These are phyloP conservation scores for Trypanosoma rangeli DNA, from an alignment of 208 protist genomes.

Conservation along the genomic window DNA sequence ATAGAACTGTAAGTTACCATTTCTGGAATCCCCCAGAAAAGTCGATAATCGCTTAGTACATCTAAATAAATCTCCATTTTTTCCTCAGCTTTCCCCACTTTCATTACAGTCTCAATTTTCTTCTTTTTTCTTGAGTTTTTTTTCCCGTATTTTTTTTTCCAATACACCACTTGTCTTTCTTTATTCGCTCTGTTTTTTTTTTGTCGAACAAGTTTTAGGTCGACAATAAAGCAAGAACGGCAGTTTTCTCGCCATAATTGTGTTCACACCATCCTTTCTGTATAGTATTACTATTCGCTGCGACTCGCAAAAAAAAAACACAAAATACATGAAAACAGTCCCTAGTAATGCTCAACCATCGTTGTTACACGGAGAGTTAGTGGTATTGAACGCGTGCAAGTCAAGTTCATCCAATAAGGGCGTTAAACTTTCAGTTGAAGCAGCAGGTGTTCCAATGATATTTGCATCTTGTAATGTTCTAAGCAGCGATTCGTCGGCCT, in stretches of 20 bases:
- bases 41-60: conserved; percentile 11
- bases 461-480: conserved; percentile 77
- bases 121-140: too few relatives aligned
- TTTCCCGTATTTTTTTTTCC: too few relatives aligned
- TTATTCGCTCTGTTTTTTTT: conserved; percentile 5
- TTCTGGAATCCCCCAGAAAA: conserved; percentile 4
- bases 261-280: conserved; percentile 6
- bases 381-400: conserved; percentile 66
- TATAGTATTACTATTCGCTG: too few relatives aligned
- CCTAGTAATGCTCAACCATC: background rate
- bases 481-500: conserved; percentile 79
- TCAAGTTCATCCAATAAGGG: conserved; percentile 79
- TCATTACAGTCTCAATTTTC: background rate
- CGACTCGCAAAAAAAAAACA: background rate
- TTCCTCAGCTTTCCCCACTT: background rate
- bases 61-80: background rate
- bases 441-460: conserved; percentile 57
- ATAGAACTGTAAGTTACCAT: conserved; percentile 18
- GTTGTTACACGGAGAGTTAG: conserved; percentile 40
- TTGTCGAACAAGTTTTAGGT: background rate
- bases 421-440: conserved; percentile 73
- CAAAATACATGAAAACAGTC: background rate
- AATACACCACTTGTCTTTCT: too few relatives aligned
- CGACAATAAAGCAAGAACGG: too few relatives aligned
- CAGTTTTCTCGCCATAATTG: conserved; percentile 2